These are phyloP conservation scores for Pleurostoma richardsiae DNA, from an alignment of 2,329 filamentous ascomycete species.

Conservation along the genomic window DNA sequence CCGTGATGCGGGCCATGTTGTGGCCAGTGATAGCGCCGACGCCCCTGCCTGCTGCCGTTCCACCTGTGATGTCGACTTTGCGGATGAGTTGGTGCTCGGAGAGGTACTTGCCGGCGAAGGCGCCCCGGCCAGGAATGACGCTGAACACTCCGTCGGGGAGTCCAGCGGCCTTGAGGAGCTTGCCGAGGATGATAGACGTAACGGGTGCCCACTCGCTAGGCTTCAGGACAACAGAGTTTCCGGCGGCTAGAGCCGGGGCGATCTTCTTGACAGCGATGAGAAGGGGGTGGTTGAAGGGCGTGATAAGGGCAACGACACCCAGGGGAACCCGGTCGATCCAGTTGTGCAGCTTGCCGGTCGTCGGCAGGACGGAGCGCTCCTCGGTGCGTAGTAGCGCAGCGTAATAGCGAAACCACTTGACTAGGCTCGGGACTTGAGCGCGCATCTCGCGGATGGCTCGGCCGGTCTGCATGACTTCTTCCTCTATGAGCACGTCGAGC, in stretches of 20 bases:
- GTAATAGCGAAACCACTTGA: conserved; percentile 70
- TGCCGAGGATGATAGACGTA: conserved; percentile 53
- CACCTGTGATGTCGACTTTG: conserved; percentile 73
- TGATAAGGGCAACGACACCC: conserved; percentile 53
- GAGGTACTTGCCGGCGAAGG: conserved; percentile 45
- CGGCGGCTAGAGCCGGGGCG: conserved; percentile 54
- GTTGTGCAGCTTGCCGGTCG: conserved; percentile 54
- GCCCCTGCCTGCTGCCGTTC: conserved; percentile 63
- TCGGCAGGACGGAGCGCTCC: conserved; percentile 62
- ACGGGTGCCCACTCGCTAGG: conserved; percentile 59
- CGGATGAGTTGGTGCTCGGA: conserved; percentile 45
- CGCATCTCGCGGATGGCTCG: conserved; percentile 65
- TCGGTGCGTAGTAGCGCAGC: conserved; percentile 62
- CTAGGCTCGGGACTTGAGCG: conserved; percentile 60
- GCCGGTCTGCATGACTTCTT: conserved; percentile 65
- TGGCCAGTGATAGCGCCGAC: conserved; percentile 62
- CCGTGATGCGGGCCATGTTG: conserved; percentile 65
- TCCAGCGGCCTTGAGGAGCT: conserved; percentile 59
- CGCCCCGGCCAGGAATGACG: conserved; percentile 51
- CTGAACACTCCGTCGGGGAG: conserved; percentile 67
- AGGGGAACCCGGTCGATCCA: conserved; percentile 49
- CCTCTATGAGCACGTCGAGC: conserved; percentile 51
- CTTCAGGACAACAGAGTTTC: conserved; percentile 57
- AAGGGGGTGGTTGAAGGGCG: conserved; percentile 55
- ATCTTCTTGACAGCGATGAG: conserved; percentile 56